These are phyloP conservation scores for Aegilops speltoides DNA, from an alignment of 176 grass and related monocot species.

Conservation along the genomic window DNA sequence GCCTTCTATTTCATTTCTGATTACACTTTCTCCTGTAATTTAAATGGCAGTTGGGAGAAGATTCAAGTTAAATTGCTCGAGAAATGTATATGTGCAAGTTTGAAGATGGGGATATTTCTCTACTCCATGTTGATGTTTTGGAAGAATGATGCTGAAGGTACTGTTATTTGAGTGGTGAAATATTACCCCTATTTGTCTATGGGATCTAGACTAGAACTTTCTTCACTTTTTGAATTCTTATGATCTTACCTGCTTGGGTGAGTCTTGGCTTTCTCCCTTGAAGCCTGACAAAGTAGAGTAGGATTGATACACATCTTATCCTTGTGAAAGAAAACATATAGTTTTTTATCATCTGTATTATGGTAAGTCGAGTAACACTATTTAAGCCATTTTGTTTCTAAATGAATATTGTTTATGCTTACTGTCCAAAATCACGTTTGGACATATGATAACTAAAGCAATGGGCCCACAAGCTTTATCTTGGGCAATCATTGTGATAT, in stretches of 20 bases:
- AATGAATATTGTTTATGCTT: neutral
- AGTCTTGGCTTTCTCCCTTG: neutral
- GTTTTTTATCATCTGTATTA: neutral
- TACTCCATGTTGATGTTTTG: slow-evolving; percentile 81
- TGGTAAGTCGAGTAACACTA: neutral
- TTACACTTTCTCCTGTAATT: slow-evolving; percentile 52
- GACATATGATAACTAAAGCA: neutral
- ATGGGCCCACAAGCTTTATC: neutral
- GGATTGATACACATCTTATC: neutral
- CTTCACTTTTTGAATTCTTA: neutral
- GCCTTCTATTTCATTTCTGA: slow-evolving; percentile 22
- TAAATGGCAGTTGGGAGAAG: slow-evolving; percentile 96
- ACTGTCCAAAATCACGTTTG: neutral
- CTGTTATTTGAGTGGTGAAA: slow-evolving; percentile 16
- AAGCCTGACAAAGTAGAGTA: neutral
- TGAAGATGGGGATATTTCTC: slow-evolving; percentile 69
- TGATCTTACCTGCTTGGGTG: neutral
- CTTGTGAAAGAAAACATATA: neutral
- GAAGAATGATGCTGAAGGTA: slow-evolving; percentile 72
- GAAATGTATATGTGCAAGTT: slow-evolving; percentile 54
- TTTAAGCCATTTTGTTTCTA: neutral
- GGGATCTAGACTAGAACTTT: slow-evolving; percentile 4
- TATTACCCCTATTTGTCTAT: slow-evolving; percentile 9
- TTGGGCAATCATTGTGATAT: neutral
- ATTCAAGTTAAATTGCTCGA: slow-evolving; percentile 86